Evolutionary conservation across 768 basidiomycete species (phyloP).

Genomic region (Russula griseocarnosa): DNA sequence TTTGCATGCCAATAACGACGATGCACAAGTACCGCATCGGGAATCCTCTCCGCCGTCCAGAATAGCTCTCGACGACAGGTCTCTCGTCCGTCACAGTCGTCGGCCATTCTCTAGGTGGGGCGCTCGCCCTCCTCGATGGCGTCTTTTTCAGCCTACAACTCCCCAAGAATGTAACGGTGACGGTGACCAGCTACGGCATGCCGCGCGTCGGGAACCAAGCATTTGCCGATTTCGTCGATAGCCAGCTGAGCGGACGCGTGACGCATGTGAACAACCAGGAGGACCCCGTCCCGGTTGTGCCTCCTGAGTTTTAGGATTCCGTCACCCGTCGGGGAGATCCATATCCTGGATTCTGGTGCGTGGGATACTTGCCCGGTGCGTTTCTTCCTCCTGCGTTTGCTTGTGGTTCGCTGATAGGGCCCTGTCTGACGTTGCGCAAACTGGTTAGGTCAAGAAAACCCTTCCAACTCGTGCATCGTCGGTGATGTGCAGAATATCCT

Average conservation of each 20-base stretch:
- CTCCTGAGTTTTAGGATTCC: conserved; percentile 42
- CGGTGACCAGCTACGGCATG: conserved; percentile 29
- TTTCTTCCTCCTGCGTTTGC: neutral
- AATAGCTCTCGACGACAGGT: neutral
- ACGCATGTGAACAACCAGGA: conserved; percentile 15
- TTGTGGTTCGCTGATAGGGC: neutral
- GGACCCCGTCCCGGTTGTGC: conserved; percentile 40
- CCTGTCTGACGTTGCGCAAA: neutral
- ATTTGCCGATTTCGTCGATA: conserved; percentile 17
- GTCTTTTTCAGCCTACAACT: conserved; percentile 31
- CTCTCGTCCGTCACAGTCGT: conserved; percentile 11
- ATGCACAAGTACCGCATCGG: conserved; percentile 4
- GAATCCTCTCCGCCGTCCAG: conserved; percentile 7
- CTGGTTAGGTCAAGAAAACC: conserved; percentile 55
- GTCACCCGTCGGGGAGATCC: conserved; percentile 42
- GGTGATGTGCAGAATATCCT: conserved; percentile 54
- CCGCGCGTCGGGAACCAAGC: conserved; percentile 31
- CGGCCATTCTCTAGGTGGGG: conserved; percentile 29
- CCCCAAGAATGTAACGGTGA: conserved; percentile 20
- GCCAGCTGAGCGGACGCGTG: neutral
- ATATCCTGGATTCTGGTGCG: conserved; percentile 41
- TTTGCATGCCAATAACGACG: neutral
- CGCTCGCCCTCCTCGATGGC: conserved; percentile 32
- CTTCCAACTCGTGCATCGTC: conserved; percentile 45
- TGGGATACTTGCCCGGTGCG: conserved; percentile 57